Conservation (phyloP, 2,329 filamentous ascomycete species). For the Fonsecaea monophora region DNA sequence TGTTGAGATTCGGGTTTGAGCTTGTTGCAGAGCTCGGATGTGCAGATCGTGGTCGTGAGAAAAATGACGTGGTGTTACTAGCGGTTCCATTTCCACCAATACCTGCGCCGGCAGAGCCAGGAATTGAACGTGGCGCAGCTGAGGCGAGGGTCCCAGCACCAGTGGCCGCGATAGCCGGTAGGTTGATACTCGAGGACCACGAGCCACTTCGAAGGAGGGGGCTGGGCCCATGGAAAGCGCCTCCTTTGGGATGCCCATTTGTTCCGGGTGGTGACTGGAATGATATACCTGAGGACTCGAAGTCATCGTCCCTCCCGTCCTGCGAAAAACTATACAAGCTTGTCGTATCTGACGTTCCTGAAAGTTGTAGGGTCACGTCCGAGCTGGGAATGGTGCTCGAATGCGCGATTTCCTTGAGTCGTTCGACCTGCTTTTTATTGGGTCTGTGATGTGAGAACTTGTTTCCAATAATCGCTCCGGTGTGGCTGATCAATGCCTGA, state of each 20-base stretch:
- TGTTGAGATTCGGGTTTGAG: conserved; percentile 2
- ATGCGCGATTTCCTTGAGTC: conserved; percentile 82
- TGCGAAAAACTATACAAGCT: conserved; percentile 39
- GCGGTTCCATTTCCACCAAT: neutral
- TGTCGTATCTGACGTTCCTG: conserved; percentile 38
- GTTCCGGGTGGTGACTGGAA: conserved; percentile 34
- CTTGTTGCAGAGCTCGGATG: conserved; percentile 7
- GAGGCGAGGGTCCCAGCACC: neutral
- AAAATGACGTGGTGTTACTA: conserved; percentile 2
- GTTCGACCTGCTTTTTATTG: conserved; percentile 76
- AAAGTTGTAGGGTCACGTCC: conserved; percentile 42
- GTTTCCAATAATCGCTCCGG: conserved; percentile 95
- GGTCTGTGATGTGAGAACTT: conserved; percentile 92
- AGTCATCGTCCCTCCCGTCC: conserved; percentile 34
- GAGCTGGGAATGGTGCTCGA: conserved; percentile 66
- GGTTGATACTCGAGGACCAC: conserved; percentile 28
- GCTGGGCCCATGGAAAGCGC: conserved; percentile 23
- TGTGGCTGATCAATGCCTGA: conserved; percentile 94
- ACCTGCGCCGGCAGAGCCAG: conserved; percentile 8
- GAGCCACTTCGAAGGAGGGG: conserved; percentile 30
- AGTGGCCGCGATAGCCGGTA: conserved; percentile 5
- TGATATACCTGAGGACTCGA: conserved; percentile 36
- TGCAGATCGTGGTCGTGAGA: conserved; percentile 12
- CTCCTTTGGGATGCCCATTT: conserved; percentile 28
- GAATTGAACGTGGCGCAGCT: neutral